Base-by-base conservation (phyloP, 1,284 basidiomycete species). In the Cronartium ribicola region DNA sequence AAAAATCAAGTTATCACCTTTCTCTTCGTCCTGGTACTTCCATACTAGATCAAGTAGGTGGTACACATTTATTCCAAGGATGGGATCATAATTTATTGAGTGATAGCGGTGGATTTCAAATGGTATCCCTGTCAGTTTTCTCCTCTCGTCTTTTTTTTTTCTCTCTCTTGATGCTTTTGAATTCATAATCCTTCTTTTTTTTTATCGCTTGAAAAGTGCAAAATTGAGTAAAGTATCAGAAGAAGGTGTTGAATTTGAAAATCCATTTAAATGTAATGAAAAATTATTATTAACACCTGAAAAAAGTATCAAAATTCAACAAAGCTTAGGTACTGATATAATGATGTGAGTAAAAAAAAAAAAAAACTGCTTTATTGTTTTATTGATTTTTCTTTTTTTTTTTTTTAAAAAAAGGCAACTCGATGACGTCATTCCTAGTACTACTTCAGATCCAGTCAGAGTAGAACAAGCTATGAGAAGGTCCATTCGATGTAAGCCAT, bases 71-170 rank as follows among this genome's bases (percentile, higher is more conserved):
- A 77, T 92, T 92, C 79, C 91, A 93, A 82, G 89, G 88, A 75
- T 93, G 91, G 91, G 85, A 84, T 75, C 84, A 85, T 60, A 93
- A 93, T 80, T 84, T 93, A 63, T 84, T 93, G 67, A 93, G 86
- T 89, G 90, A 92, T 78, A 90, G 89, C 76, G 90, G 90, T 11
- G 91, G 90, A 10, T 92, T 92, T 79, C 91, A 92, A 80, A 84
- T 93, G 1, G 91, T 93, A 37, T 91, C 89, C 0, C 83, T 92
- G 86, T 84, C 89, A 90, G 80, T 73, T 77, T 76, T 74, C 72
- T 66, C 91, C 11, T 14, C 29, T 17, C 40, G 14, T 55, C 46
- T 17, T n/a, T 8, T 62, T 37, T 40, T 37, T 14, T n/a, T 0
- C 17, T 29, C 41, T 57, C 39, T 41, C 40, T n/a, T 8, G 66